Evolutionary conservation across 2,329 filamentous ascomycete species (phyloP), one percentile per base, ranked within the genome.

Genomic region (Microdochium trichocladiopsis): DNA sequence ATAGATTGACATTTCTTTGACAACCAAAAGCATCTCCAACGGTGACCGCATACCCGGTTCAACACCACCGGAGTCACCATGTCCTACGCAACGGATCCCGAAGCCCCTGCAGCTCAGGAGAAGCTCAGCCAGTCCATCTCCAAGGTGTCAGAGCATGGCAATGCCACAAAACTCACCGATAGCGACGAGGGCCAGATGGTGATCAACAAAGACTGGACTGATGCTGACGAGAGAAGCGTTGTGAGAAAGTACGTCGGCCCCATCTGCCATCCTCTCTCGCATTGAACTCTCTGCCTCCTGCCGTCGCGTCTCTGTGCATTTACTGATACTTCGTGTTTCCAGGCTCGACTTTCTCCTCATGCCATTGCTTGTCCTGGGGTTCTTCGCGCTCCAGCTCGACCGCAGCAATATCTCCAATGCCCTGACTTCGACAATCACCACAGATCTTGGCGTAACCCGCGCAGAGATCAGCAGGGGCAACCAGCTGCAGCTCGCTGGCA

Each of bases 331-430:
- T 22, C 16, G 5, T 25, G 55, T 21, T 36, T 51, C 18, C 50
- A 78, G 74, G 58, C 65, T 74, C 12, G 75, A 78, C 50, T 56
- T 65, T 10, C 68, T 69, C 9, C 68, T 78, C 1, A 69, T 79
- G 43, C 74, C 72, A 0, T 62, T 78, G 0, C 63, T 79, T 4
- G 67, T 74, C 18, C 60, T 78, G 0, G 72, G 71, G 1, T 71
- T 78, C 23, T 70, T 75, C 4, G 71, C 70, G 9, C 69, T 78
- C 49, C 74, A 67, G 43, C 54, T 67, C 14, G 65, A 68, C 48
- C 57, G 64, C 8, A 61, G 60, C 25, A 67, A 68, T 52, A 66
- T 79, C 68, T 64, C 64, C 24, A 70, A 69, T 24, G 71, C 70
- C 3, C 58, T 74, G 16, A 73, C 70, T n/a, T 69, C 69, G 22